Base-by-base conservation (phyloP, 2,329 filamentous ascomycete species). In the Xylaria sp. region DNA sequence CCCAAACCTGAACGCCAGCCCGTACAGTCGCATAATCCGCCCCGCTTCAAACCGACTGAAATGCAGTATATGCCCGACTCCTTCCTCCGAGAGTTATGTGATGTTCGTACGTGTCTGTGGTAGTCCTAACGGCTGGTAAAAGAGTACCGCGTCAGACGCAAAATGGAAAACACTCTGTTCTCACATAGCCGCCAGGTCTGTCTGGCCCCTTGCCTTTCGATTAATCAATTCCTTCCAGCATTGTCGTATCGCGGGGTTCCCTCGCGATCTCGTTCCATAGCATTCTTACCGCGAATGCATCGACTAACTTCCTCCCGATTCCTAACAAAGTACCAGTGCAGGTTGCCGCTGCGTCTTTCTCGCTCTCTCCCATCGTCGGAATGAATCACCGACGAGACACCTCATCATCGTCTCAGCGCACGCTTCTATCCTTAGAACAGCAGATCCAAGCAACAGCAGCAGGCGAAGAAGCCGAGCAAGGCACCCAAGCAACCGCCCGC, bases 361-460 rank as follows among this genome's bases (percentile, higher is more conserved):
- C n/a, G n/a, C n/a, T n/a, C n/a, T n/a, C n/a, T n/a, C n/a, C n/a
- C n/a, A n/a, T n/a, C n/a, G n/a, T n/a, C n/a, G n/a, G n/a, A n/a
- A n/a, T n/a, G n/a, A n/a, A n/a, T n/a, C n/a, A n/a, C n/a, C n/a
- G n/a, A n/a, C n/a, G n/a, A n/a, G n/a, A n/a, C n/a, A n/a, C n/a
- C n/a, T n/a, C n/a, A n/a, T n/a, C n/a, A n/a, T n/a, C n/a, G n/a
- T n/a, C n/a, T n/a, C n/a, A n/a, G n/a, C n/a, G n/a, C n/a, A n/a
- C 49, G 12, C 49, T 28, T 25, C 19, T 8, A 2, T 14, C 33
- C 28, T 31, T 31, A 87, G 70, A 85, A 86, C n/a, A 87, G 71
- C 21, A 76, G 67, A 67, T 87, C 84, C 70, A 87, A 72, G 71
- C 84, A 87, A 75, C 84, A 87, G 72, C 84, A 87, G 73, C 84